Base-by-base conservation (phyloP, 371 early-diverging fungal species). In the Syncephalastrum racemosum region DNA sequence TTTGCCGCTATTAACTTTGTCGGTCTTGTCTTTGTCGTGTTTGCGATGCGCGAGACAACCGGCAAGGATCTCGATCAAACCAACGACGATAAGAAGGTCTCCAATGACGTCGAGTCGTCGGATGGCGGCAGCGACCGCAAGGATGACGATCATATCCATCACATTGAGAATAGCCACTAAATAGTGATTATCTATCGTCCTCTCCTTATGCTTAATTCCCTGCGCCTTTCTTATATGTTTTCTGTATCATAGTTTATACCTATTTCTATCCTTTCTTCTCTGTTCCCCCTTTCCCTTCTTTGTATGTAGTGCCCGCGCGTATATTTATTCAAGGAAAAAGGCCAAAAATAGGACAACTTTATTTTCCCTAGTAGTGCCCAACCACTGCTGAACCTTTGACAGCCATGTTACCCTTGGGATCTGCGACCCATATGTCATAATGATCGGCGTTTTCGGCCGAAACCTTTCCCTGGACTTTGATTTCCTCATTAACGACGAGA, bases 361-460 rank as follows among this genome's bases (percentile, higher is more conserved):
- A 31, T 31, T 31, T 31, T 31, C 36, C 36, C 36, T 31, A 31
- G 36, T 31, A 31, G 36, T 31, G 36, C 10, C 36, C 36, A 31
- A 31, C 36, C 36, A 31, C 36, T 31, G 36, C 36, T 31, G 36
- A 31, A 7, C 90, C 92, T 55, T 81, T 84, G 83, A 90, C 90
- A 31, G 89, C 83, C 52, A 90, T 50, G n/a, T 85, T 84, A 5
- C 84, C 88, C 5, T 84, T 57, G 8, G 76, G 67, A 64, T 86
- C 86, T 23, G 73, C 73, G 10, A 83, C 84, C 90, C 90, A 92
- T 53, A 90, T 71, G 51, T 89, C 89, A 54, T 77, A 89, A 52
- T 66, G 10, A 19, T 59, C 62, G 4, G 61, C 71, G 8, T 42
- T 25, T 2, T 60, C 60, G 7, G 79, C 50, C 22, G 58, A 68